Evolutionary conservation across 2,329 filamentous ascomycete genomes (phyloP).

Genomic region (Calonectria pseudoreteaudii): DNA sequence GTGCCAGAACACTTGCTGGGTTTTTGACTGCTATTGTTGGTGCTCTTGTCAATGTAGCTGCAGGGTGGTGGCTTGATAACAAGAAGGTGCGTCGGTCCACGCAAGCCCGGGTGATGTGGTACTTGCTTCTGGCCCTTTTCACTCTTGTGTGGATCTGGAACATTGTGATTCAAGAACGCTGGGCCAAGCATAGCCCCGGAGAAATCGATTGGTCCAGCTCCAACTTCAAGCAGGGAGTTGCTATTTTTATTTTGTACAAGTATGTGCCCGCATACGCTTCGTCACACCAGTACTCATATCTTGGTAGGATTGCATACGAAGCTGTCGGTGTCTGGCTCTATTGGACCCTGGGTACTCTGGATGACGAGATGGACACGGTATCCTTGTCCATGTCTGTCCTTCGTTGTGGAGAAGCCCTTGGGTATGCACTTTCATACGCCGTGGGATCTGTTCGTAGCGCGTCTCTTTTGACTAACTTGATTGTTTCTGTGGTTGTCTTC

Average conservation of each 20-base stretch:
- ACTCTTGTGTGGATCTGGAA: constrained; percentile 6
- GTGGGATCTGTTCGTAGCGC: constrained; percentile 1
- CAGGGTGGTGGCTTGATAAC: not conserved
- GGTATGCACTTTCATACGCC: not conserved
- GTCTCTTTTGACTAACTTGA: not conserved
- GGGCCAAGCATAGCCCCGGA: not conserved
- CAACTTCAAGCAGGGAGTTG: not conserved
- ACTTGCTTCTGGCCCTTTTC: not conserved
- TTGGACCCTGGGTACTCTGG: not conserved
- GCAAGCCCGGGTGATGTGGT: not conserved
- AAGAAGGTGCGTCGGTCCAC: not conserved
- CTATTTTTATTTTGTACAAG: not conserved
- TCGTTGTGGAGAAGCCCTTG: not conserved
- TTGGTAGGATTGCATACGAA: not conserved
- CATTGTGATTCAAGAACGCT: constrained; percentile 7
- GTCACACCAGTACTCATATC: not conserved
- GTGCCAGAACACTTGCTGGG: not conserved
- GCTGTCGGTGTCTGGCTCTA: not conserved
- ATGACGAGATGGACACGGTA: not conserved
- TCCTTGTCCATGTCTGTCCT: not conserved
- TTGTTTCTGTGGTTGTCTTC: not conserved
- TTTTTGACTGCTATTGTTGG: not conserved
- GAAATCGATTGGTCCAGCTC: constrained; percentile 6
- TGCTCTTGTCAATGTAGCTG: not conserved
- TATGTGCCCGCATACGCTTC: not conserved